phyloP scores from a whole-genome alignment of 805 yeast genomes.

The Blastobotrys terrestris region DNA sequence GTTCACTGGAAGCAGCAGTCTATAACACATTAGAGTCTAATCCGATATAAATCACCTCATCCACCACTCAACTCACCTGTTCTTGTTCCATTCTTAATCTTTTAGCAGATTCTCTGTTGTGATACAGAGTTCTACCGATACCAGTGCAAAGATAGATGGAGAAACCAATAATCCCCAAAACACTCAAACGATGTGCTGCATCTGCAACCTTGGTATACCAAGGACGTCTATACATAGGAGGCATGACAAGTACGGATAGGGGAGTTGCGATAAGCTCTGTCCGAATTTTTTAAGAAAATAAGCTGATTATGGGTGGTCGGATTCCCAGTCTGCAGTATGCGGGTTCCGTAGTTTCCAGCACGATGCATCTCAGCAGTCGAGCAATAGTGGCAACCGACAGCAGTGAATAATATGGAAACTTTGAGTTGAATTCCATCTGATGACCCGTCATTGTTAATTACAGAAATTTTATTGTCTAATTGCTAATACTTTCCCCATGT shows the following conservation, averaged over 20 bases:
- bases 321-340: neutral
- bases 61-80: neutral
- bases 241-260: neutral
- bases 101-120: conserved; percentile 38
- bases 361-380: too few species aligned
- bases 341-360: neutral
- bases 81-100: conserved; percentile 1
- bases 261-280: neutral
- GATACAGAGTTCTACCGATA: conserved; percentile 45
- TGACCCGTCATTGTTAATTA: too few species aligned
- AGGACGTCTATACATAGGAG: conserved; percentile 37
- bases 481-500: too few species aligned
- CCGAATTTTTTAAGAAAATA: neutral
- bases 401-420: too few species aligned
- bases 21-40: too few species aligned
- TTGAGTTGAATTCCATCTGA: too few species aligned
- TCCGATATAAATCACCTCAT: too few species aligned
- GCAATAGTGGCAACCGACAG: too few species aligned
- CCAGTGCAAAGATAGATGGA: conserved; percentile 47
- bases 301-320: neutral
- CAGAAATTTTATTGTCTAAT: too few species aligned
- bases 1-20: neutral
- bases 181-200: conserved; percentile 66
- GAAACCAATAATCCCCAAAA: conserved; percentile 55
- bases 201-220: conserved; percentile 75